phyloP scores from a whole-genome alignment of 441 rosid species.

The Metrosideros polymorpha region DNA sequence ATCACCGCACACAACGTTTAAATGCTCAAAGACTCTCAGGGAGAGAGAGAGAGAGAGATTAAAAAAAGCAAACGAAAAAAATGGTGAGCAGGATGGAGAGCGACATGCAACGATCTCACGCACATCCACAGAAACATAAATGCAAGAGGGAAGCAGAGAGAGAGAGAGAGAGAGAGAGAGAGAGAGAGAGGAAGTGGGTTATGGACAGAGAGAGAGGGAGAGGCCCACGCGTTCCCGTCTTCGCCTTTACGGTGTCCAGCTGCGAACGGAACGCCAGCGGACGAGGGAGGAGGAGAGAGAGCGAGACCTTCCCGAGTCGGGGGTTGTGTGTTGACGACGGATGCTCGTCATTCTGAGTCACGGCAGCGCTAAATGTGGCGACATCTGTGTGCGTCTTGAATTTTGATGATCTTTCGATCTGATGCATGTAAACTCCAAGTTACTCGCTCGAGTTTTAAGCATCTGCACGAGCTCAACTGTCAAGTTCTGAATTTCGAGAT shows the following conservation, averaged over 20 bases:
- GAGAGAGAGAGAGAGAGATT: neutral
- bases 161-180: neutral
- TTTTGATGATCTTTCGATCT: neutral
- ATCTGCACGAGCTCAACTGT: neutral
- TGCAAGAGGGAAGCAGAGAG: too few species aligned
- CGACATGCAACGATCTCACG: slow-evolving; percentile 8
- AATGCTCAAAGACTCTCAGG: too few species aligned
- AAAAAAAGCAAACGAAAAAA: neutral
- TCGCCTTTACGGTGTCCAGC: neutral
- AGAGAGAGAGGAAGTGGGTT: neutral
- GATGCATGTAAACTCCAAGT: neutral
- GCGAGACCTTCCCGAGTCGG: neutral
- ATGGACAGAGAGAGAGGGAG: neutral
- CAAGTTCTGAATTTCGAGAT: neutral
- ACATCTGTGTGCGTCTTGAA: neutral
- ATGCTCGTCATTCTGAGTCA: neutral
- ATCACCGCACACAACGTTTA: neutral
- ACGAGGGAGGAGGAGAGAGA: neutral
- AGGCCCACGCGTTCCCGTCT: neutral
- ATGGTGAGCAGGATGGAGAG: slow-evolving; percentile 9
- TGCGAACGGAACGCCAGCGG: neutral
- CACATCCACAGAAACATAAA: neutral
- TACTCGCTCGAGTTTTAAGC: too few species aligned
- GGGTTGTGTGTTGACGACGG: neutral
- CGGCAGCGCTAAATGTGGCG: neutral